Evolutionary conservation across 2,329 filamentous ascomycete species (phyloP).

Genomic region (Neonectria coccinea): DNA sequence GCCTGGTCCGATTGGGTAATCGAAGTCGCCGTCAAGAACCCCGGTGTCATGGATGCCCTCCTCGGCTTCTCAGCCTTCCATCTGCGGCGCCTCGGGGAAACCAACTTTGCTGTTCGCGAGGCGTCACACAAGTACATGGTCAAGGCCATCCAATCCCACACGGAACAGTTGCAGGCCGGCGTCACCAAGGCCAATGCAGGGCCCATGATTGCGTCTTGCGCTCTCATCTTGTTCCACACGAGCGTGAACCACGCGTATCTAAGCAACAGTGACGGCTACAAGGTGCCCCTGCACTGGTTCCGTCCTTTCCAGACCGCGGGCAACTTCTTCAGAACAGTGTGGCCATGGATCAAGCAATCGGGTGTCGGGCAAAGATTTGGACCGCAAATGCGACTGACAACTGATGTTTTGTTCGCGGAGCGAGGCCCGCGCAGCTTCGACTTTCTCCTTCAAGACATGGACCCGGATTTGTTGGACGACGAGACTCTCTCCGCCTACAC

Average conservation of each 20-base stretch:
- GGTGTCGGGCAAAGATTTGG: not conserved
- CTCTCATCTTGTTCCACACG: conserved; percentile 23
- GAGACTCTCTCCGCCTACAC: not conserved
- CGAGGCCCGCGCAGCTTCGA: not conserved
- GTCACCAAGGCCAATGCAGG: conserved; percentile 11
- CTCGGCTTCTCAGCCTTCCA: conserved; percentile 28
- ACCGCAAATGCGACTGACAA: not conserved
- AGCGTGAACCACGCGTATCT: conserved; percentile 24
- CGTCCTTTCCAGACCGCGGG: conserved; percentile 13
- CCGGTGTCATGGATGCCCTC: conserved; percentile 21
- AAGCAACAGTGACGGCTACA: not conserved
- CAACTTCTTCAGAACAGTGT: not conserved
- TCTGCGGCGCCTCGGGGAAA: conserved; percentile 11
- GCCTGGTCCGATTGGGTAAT: conserved; percentile 20
- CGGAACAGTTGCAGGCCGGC: not conserved
- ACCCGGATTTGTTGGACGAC: not conserved
- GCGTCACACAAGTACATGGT: conserved; percentile 27
- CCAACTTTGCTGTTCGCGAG: not conserved
- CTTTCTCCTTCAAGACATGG: conserved; percentile 13
- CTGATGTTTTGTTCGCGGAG: not conserved
- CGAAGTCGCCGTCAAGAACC: conserved; percentile 3
- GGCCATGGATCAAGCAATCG: conserved; percentile 8
- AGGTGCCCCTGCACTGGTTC: conserved; percentile 26
- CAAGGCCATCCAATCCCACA: conserved; percentile 19
- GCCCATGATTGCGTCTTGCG: conserved; percentile 10